Percentiles rank a stretch among this genome's conserved stretches.
Conservation (phyloP, 108 stramenopile genomes). For the Skeletonema grethae region DNA sequence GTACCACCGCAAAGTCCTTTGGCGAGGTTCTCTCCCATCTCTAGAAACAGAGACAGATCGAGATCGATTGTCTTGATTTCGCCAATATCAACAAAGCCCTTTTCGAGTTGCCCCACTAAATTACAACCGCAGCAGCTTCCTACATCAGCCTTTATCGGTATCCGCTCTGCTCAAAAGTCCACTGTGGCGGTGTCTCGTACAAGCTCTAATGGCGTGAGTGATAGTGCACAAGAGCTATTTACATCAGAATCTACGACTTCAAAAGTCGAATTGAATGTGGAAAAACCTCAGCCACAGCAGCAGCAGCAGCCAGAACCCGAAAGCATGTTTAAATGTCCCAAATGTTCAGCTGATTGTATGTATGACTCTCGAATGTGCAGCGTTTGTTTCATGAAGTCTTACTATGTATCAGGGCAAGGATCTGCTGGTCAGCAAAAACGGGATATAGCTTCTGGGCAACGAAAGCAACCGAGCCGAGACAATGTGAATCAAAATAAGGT, state of each 20-base stretch:
- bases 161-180: conserved; percentile 9
- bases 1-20: neutral
- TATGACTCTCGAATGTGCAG: conserved; percentile 18
- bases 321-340: conserved; percentile 19
- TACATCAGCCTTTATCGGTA: neutral
- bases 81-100: conserved; percentile 12
- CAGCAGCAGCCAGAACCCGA: conserved; percentile 2
- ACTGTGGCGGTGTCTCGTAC: neutral
- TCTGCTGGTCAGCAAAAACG: neutral
- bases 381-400: conserved; percentile 8
- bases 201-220: neutral
- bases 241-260: neutral
- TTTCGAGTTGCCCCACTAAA: neutral
- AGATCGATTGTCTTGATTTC: conserved; percentile 9
- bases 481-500: neutral
- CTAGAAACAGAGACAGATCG: neutral
- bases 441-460: neutral
- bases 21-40: conserved; percentile 5
- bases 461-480: neutral
- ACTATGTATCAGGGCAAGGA: neutral
- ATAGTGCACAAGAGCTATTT: conserved; percentile 1
- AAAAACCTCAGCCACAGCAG: neutral
- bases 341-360: conserved; percentile 18
- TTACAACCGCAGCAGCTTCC: neutral
- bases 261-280: neutral